Evolutionary conservation across 495 filamentous ascomycete species (phyloP).

Genomic region (Penicillium cataractarum): DNA sequence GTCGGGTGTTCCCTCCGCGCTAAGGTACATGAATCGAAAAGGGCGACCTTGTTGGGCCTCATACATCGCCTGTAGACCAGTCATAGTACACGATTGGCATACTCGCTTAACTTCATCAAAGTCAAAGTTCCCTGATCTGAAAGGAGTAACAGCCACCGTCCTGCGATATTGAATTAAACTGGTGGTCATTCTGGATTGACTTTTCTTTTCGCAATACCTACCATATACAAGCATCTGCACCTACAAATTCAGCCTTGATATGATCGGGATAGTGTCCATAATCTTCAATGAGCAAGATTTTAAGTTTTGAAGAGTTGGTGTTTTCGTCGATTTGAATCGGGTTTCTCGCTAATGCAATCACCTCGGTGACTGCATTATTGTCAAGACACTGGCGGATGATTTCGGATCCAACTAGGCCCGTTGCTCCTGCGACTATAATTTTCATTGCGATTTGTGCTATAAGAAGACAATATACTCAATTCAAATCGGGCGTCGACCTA

Average conservation of each 20-base stretch:
- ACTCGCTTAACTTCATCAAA: constrained; percentile 46
- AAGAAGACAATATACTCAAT: background rate
- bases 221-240: constrained; percentile 59
- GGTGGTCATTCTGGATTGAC: too few species aligned
- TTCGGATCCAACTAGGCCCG: constrained; percentile 50
- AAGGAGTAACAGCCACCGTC: constrained; percentile 46
- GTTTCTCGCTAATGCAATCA: constrained; percentile 47
- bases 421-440: constrained; percentile 52
- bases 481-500: background rate
- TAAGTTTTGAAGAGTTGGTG: constrained; percentile 41
- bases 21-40: constrained; percentile 52
- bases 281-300: constrained; percentile 40
- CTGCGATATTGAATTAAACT: background rate
- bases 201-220: constrained; percentile 17
- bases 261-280: constrained; percentile 47
- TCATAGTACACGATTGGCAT: constrained; percentile 46
- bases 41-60: constrained; percentile 18
- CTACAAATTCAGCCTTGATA: constrained; percentile 13
- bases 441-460: constrained; percentile 43
- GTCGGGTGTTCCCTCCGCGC: constrained; percentile 40
- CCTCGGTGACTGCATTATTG: constrained; percentile 38
- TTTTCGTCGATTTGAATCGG: constrained; percentile 32
- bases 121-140: constrained; percentile 33
- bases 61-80: constrained; percentile 43
- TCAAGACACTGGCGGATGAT: constrained; percentile 47